Evolutionary conservation across 139 green algal species (phyloP), one percentile per base, ranked within the genome.

Genomic region (Auxenochlorella pyrenoidosa): DNA sequence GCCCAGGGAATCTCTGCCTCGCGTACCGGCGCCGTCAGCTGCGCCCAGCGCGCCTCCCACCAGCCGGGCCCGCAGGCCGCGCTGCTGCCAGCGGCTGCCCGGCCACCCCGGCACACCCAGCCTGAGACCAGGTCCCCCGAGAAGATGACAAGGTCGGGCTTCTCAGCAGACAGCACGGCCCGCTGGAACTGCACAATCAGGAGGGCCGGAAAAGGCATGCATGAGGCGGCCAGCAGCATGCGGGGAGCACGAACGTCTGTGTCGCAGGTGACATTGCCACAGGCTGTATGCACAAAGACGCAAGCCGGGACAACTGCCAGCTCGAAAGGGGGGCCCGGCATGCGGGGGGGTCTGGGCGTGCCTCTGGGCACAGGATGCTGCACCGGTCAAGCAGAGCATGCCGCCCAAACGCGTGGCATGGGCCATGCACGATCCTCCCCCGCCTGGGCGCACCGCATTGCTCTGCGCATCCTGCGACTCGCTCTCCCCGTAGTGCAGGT

Each of bases 71-170:
- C 41, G 43, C 80, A 81, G 51, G n/a, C 36, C 5, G n/a, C 51
- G 68, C n/a, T n/a, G 68, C 68, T 28, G 21, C 28, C 28, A 26
- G 65, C 5, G 65, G 5, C 65, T 26, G 65, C n/a, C 28, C 15
- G 15, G 68, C 68, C 68, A 6, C 68, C 8, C 10, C 68, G 68
- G 76, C 76, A 88, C 21, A 43, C 21, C 44, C 78, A 91, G 41
- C 89, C 89, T 30, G 44, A 82, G 26, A 93, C 89, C 66, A 92
- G 83, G 83, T 93, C 91, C 0, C 91, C 91, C 21, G 60, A 83
- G 43, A 90, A 91, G 15, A 92, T 65, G 6, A 88, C 86, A 5
- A 93, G 60, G 75, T 92, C 89, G 19, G 89, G 83, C 38, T 58
- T 22, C 36, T 92, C 89, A 5, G 47, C 43, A 1, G 68, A 54